Percentiles rank a stretch among this genome's conserved stretches.
phyloP scores from a whole-genome alignment of 2,329 filamentous ascomycete species.

The Paraphoma chrysanthemicola region DNA sequence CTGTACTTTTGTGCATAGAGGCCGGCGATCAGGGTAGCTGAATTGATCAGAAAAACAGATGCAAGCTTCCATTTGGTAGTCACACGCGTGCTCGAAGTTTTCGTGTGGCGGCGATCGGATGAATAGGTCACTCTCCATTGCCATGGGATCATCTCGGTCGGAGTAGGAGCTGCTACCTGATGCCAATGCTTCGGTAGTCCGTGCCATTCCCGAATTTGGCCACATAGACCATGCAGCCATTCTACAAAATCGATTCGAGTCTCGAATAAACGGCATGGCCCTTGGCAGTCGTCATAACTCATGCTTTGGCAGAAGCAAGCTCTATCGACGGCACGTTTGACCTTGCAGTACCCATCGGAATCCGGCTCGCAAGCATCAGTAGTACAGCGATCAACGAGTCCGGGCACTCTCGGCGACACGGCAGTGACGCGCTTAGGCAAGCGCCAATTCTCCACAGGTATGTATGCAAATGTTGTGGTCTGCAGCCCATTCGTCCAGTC shows the following conservation, averaged over 20 bases:
- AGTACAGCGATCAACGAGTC: constrained; percentile 31
- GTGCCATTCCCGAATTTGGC: constrained; percentile 35
- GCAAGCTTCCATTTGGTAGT: constrained; percentile 31
- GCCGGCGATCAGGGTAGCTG: constrained; percentile 20
- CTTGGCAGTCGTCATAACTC: constrained; percentile 34
- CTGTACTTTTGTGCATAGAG: constrained; percentile 4
- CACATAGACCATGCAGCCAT: constrained; percentile 42
- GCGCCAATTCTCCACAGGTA: constrained; percentile 35
- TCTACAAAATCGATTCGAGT: constrained; percentile 39
- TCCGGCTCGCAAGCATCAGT: constrained; percentile 42
- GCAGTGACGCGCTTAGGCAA: constrained; percentile 33
- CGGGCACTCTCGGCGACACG: constrained; percentile 28
- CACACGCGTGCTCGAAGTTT: constrained; percentile 14
- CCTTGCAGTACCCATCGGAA: constrained; percentile 38
- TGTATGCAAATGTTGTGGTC: constrained; percentile 33
- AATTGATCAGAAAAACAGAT: constrained; percentile 30
- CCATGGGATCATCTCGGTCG: constrained; percentile 43
- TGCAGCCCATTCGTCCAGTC: constrained; percentile 37
- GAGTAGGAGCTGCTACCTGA: constrained; percentile 25
- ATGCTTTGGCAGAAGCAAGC: constrained; percentile 39
- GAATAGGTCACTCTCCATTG: constrained; percentile 31
- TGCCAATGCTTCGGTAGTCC: constrained; percentile 41
- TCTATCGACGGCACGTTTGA: constrained; percentile 34
- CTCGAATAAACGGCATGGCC: constrained; percentile 40
- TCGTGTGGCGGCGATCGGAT: neutral